Evolutionary conservation across 2,329 filamentous ascomycete species (phyloP), one percentile per base, ranked within the genome.

Genomic region (Colletotrichum neosansevieriae): DNA sequence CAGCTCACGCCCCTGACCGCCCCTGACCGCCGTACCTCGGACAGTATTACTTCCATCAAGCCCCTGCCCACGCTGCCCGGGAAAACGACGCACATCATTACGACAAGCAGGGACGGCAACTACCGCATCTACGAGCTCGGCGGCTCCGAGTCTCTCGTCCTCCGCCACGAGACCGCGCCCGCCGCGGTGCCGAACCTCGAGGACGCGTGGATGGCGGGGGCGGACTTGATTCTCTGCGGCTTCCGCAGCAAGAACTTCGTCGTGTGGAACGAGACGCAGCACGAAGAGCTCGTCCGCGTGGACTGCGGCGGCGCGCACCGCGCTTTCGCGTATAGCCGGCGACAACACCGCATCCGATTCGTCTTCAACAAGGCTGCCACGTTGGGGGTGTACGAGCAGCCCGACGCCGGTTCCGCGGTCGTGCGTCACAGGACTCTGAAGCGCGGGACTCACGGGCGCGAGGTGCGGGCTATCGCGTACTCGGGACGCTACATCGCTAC

Each of bases 241-340:
- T 98, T 98, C 79, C 89, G 88, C 63, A 89, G 92, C 75, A 93
- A 89, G 70, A 84, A 89, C 53, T 97, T 98, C 75, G 83, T 97
- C 12, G 86, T 95, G 10, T 96, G 93, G 88, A 93, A 97, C 76
- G 89, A 92, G 75, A 89, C 88, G 0, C 82, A 82, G 2, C 89
- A 93, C 67, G 86, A 88, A 63, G 91, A 95, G 73, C 78, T 95
- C 15, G 87, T 91, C 62, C 85, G 84, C 1, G 84, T 97, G 34
- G 90, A 94, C 56, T 98, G 95, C 75, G 95, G 94, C 63, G 95
- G 95, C 38, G 90, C 90, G 0, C 94, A 97, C 75, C 88, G 95
- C 62, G 90, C 86, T 36, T 98, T 94, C 85, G 86, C 88, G n/a
- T 78, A 79, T 63, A 72, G 76, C 66, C 70, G 75, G 24, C 63